phyloP scores from a whole-genome alignment of 257 asterid genomes.

The Echium plantagineum region DNA sequence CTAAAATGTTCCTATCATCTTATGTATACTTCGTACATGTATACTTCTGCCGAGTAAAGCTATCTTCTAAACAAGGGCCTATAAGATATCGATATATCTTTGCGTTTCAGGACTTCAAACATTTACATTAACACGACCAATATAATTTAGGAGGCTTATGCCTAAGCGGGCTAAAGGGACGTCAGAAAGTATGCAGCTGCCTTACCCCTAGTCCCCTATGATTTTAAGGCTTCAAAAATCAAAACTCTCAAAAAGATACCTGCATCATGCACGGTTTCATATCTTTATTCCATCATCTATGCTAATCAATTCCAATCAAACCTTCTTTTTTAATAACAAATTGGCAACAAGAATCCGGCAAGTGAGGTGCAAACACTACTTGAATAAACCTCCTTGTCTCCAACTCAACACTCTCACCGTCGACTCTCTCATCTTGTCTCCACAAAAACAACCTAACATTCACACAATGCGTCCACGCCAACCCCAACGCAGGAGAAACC shows the following conservation, averaged over 20 bases:
- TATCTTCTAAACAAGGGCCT: no score
- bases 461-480: constrained; percentile 94
- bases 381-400: constrained; percentile 47
- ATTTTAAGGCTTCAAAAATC: background rate
- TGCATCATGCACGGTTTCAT: background rate
- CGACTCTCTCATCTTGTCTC: constrained; percentile 45
- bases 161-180: no score
- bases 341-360: constrained; percentile 60
- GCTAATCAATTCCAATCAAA: constrained; percentile 32
- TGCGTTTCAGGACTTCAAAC: no score
- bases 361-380: constrained; percentile 79
- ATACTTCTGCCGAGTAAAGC: no score
- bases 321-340: constrained; percentile 61
- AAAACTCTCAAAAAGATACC: background rate
- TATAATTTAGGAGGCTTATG: no score
- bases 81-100: no score
- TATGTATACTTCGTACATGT: no score
- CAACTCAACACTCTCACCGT: constrained; percentile 9
- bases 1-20: no score
- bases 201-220: no score
- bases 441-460: constrained; percentile 71
- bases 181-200: no score
- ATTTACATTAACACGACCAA: no score
- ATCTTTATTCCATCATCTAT: no score
- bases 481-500: constrained; percentile 68